Percentiles rank a stretch among this genome's conserved stretches.
Evolutionary conservation across 1,139 yeast species (phyloP).

Genomic region (Pichia sp.): DNA sequence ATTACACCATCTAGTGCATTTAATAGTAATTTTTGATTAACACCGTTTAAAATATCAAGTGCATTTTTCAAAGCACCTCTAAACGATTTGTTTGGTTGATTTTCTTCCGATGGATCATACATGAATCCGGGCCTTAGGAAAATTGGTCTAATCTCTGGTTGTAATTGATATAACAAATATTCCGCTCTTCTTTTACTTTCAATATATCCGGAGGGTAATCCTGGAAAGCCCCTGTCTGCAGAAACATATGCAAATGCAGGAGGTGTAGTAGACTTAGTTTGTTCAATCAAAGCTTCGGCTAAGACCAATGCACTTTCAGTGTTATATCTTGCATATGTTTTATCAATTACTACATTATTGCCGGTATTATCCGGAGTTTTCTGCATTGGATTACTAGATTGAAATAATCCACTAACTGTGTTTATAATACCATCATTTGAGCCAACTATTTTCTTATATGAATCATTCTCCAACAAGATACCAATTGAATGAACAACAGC

Average conservation of each 20-base stretch:
- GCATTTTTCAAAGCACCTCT: constrained; percentile 31
- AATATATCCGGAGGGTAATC: constrained; percentile 64
- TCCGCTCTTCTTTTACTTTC: constrained; percentile 76
- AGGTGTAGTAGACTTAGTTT: constrained; percentile 8
- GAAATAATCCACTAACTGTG: constrained; percentile 22
- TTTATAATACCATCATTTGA: constrained; percentile 32
- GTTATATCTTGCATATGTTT: constrained; percentile 58
- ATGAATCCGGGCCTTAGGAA: constrained; percentile 76
- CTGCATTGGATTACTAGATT: constrained; percentile 44
- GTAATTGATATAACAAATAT: constrained; percentile 39
- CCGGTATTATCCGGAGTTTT: constrained; percentile 25
- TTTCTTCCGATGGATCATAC: constrained; percentile 45
- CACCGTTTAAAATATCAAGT: constrained; percentile 35
- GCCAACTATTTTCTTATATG: constrained; percentile 54
- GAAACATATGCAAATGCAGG: constrained; percentile 66
- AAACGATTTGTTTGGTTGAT: constrained; percentile 22
- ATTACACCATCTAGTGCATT: constrained; percentile 40
- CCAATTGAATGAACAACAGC: constrained; percentile 87
- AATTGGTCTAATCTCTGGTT: constrained; percentile 46
- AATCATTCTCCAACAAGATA: constrained; percentile 55
- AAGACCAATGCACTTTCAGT: constrained; percentile 61
- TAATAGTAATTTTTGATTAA: constrained; percentile 36
- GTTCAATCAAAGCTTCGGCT: constrained; percentile 48
- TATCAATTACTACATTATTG: constrained; percentile 26
- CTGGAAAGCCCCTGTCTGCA: constrained; percentile 66